Evolutionary conservation across 768 basidiomycete genomes (phyloP), one percentile per base, ranked within the genome.

Genomic region (Kwoniella sp.): DNA sequence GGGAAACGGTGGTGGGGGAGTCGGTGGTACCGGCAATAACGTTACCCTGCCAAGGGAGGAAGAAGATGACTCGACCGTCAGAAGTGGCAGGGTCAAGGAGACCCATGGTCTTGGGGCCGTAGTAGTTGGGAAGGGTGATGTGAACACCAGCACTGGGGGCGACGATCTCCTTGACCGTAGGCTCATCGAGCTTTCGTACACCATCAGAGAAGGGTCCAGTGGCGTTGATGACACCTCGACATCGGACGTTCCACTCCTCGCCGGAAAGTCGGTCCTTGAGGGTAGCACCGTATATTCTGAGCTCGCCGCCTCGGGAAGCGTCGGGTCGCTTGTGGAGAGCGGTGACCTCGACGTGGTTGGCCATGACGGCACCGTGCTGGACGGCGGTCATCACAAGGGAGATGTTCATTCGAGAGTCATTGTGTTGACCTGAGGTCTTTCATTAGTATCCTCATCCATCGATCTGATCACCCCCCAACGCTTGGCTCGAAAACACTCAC

Each of bases 21-120:
- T 99, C 95, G 8, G 95, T 99, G 1, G 96, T 97, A 25, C 95
- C 95, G 1, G 95, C 95, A 67, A 99, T 93, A 44, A 93, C 93
- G 82, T 89, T 92, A 9, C 95, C 95, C 81, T 97, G 89, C 95
- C 96, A 99, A 0, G 95, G 95, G 10, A 99, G 86, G 85, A 99
- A 96, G 85, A 97, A 99, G 76, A 99, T 95, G 59, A 99, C 94
- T 26, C 95, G 89, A 0, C 95, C 95, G 68, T 99, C 95, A 0
- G 90, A 92, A 3, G 96, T 96, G 2, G 91, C 84, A 0, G 95
- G 96, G 79, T 98, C 96, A 49, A 98, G 85, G 4, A 98, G 85
- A 48, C 96, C 95, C 90, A 98, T 96, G 54, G 85, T 90, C 65
- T 81, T 81, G 2, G 95, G 95, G 1, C 92, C 91, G 78, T 96